A percentile compares a stretch with the other conserved stretches of the same genome.
Evolutionary conservation across 192 early-diverging fungal genomes (phyloP).

Genomic region (Backusella macrospora): DNA sequence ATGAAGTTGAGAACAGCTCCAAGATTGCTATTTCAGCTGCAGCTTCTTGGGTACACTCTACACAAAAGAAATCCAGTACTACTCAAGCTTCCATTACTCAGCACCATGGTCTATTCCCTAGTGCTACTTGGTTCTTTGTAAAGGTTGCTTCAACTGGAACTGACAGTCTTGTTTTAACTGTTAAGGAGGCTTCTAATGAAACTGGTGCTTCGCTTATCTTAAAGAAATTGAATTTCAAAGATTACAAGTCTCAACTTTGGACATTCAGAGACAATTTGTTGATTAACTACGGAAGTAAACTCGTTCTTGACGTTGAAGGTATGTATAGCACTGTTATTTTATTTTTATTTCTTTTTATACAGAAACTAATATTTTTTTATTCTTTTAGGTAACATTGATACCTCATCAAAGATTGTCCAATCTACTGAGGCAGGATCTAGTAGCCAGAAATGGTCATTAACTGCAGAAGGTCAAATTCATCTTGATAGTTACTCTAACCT

Average conservation of each 20-base stretch:
- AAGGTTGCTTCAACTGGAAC: conserved; percentile 19
- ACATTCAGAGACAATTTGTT: conserved; percentile 23
- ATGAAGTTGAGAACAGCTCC: conserved; percentile 6
- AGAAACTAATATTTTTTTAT: background rate
- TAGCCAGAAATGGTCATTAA: conserved; percentile 31
- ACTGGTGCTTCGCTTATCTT: conserved; percentile 19
- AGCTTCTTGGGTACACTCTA: conserved; percentile 11
- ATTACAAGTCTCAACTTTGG: conserved; percentile 36
- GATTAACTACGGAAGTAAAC: conserved; percentile 36
- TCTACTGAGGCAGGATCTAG: conserved; percentile 11
- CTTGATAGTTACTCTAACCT: conserved; percentile 16
- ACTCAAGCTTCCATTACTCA: conserved; percentile 17
- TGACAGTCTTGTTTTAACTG: conserved; percentile 29
- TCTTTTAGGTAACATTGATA: conserved; percentile 4
- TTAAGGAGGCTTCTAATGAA: conserved; percentile 5
- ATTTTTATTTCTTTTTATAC: background rate
- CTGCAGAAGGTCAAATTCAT: conserved; percentile 29
- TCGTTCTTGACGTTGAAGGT: conserved; percentile 29
- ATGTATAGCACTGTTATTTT: background rate
- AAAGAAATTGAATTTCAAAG: conserved; percentile 23
- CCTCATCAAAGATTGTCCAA: conserved; percentile 6
- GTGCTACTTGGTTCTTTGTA: conserved; percentile 29
- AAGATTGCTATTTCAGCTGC: conserved; percentile 19
- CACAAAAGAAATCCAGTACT: conserved; percentile 15
- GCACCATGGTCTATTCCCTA: conserved; percentile 31